phyloP scores from a whole-genome alignment of 2,329 filamentous ascomycete genomes.

The Scedosporium dehoogii region DNA sequence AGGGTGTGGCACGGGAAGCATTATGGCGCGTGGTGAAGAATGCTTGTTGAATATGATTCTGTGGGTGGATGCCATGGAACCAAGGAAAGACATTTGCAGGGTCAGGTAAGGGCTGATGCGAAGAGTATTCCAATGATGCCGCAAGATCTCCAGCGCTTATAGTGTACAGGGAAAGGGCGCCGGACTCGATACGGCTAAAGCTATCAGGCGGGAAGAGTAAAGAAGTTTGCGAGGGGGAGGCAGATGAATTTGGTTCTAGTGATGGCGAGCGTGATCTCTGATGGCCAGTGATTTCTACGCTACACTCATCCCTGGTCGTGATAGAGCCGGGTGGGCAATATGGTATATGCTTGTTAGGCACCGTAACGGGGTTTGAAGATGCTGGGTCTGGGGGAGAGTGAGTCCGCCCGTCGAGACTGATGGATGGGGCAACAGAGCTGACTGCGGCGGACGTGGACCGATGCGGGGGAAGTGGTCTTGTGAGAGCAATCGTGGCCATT shows the following conservation, averaged over 20 bases:
- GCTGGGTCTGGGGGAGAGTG: conserved; percentile 10
- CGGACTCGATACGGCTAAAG: conserved; percentile 42
- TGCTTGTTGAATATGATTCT: conserved; percentile 78
- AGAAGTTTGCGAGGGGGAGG: conserved; percentile 46
- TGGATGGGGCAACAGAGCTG: background rate
- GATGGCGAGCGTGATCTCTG: background rate
- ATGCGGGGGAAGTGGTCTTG: conserved; percentile 36
- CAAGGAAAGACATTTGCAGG: conserved; percentile 87
- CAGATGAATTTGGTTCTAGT: background rate
- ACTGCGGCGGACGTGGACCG: conserved; percentile 28
- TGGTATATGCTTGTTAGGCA: conserved; percentile 89
- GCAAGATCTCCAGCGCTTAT: conserved; percentile 61
- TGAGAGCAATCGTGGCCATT: conserved; percentile 48
- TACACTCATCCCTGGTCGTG: conserved; percentile 30
- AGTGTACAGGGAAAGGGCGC: conserved; percentile 56
- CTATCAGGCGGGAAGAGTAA: conserved; percentile 64
- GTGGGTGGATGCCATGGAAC: conserved; percentile 84
- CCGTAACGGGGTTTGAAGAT: conserved; percentile 25
- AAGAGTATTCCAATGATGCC: conserved; percentile 63
- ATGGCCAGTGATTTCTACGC: background rate
- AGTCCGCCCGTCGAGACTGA: conserved; percentile 8
- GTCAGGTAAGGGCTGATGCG: conserved; percentile 73
- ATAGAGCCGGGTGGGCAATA: conserved; percentile 73
- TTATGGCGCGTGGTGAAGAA: conserved; percentile 79
- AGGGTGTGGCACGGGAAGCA: conserved; percentile 57